Conservation (phyloP, 148 eudicot genomes). For the Diospyros kaki region DNA sequence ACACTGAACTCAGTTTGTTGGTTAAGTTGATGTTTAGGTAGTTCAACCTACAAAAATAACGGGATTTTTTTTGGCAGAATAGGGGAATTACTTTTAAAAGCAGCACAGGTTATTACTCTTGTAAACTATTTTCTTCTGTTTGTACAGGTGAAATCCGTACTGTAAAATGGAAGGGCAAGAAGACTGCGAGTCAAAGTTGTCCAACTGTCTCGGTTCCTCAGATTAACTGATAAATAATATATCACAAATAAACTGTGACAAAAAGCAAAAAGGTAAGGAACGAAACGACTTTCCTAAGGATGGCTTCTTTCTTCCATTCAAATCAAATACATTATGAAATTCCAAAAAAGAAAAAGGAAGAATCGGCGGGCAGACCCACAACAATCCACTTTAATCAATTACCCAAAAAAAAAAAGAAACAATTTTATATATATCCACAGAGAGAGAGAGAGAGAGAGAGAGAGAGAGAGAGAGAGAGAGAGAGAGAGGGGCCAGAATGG, state of each 20-base stretch:
- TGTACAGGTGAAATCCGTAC: background rate
- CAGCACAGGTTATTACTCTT: no score
- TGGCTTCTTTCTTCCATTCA: constrained; percentile 7
- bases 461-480: background rate
- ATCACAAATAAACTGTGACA: background rate
- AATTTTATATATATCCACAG: background rate
- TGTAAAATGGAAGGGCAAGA: background rate
- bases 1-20: no score
- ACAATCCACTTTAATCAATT: constrained; percentile 9
- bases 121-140: background rate
- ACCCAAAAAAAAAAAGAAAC: constrained; percentile 11
- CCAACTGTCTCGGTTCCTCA: background rate
- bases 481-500: background rate
- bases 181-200: background rate
- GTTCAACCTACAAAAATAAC: no score
- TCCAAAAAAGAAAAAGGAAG: background rate
- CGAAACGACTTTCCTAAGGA: background rate
- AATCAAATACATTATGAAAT: constrained; percentile 13
- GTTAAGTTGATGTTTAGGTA: no score
- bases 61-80: no score
- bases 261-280: constrained; percentile 11
- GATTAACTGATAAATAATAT: background rate
- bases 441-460: background rate
- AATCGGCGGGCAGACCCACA: constrained; percentile 6
- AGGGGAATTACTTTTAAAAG: no score